Percentiles rank a stretch among this genome's conserved stretches.
Evolutionary conservation across 352 stramenopile genomes (phyloP).

Genomic region (Globisporangium nunn): DNA sequence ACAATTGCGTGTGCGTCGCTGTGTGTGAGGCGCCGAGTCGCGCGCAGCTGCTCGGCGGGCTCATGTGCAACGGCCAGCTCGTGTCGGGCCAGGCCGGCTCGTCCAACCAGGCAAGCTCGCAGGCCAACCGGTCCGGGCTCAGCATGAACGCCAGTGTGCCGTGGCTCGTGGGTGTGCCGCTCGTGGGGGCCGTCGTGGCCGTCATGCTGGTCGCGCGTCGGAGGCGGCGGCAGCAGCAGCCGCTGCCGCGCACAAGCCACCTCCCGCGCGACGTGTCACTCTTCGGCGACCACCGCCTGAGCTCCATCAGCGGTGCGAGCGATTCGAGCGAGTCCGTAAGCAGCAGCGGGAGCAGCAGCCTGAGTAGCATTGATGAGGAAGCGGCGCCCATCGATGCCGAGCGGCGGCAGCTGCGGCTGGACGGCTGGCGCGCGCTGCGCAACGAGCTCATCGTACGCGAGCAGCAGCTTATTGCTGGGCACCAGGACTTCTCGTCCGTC

Average conservation of each 20-base stretch:
- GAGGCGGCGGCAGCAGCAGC: slow-evolving; percentile 13
- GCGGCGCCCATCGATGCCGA: not conserved
- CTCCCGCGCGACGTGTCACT: slow-evolving; percentile 15
- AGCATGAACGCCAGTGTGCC: slow-evolving; percentile 23
- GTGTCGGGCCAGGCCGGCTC: slow-evolving; percentile 7
- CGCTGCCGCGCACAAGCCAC: slow-evolving; percentile 4
- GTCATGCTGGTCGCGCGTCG: slow-evolving; percentile 39
- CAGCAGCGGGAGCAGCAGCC: slow-evolving; percentile 8
- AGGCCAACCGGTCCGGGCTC: slow-evolving; percentile 8
- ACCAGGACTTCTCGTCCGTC: slow-evolving; percentile 30
- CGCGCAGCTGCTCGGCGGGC: slow-evolving; percentile 21
- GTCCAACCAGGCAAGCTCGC: slow-evolving; percentile 16
- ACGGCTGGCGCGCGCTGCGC: slow-evolving; percentile 46
- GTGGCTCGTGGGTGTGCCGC: slow-evolving; percentile 33
- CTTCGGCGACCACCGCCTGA: slow-evolving; percentile 8
- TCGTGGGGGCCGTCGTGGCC: slow-evolving; percentile 25
- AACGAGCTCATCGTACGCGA: slow-evolving; percentile 47
- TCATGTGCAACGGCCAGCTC: slow-evolving; percentile 19
- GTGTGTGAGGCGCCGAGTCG: slow-evolving; percentile 26
- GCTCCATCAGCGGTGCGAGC: slow-evolving; percentile 3
- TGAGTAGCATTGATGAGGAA: slow-evolving; percentile 5
- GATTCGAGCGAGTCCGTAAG: slow-evolving; percentile 9
- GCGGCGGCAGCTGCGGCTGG: slow-evolving; percentile 18
- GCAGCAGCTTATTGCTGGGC: slow-evolving; percentile 26
- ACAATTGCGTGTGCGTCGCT: slow-evolving; percentile 34